Conservation (phyloP, 805 yeast genomes). For the Saccharomycodes ludwigii region DNA sequence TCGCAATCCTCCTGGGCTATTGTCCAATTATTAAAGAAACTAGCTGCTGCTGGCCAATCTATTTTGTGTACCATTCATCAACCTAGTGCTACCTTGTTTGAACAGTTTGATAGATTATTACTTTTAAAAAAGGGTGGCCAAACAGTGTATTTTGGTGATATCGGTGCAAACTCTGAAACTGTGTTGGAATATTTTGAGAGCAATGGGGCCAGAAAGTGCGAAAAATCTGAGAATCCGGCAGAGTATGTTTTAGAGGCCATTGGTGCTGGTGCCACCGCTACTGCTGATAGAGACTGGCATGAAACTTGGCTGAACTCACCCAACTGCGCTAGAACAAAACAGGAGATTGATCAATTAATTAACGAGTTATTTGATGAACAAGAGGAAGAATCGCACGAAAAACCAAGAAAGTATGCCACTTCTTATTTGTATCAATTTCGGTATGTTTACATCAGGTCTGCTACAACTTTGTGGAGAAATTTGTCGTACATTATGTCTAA, state of each 20-base stretch:
- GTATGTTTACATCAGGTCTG: constrained; percentile 29
- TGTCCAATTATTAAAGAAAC: constrained; percentile 30
- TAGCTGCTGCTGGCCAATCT: constrained; percentile 38
- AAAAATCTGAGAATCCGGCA: constrained; percentile 28
- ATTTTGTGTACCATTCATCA: constrained; percentile 46
- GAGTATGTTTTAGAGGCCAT: constrained; percentile 34
- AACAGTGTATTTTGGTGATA: constrained; percentile 27
- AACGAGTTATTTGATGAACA: constrained; percentile 12
- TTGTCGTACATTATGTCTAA: constrained; percentile 53
- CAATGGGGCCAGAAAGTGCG: constrained; percentile 54
- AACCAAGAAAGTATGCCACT: constrained; percentile 18
- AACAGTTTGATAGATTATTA: constrained; percentile 34
- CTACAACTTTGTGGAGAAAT: constrained; percentile 41
- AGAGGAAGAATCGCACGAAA: constrained; percentile 7
- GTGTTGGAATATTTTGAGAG: constrained; percentile 50
- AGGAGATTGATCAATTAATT: constrained; percentile 21
- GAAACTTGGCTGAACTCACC: constrained; percentile 42
- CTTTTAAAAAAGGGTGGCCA: constrained; percentile 39
- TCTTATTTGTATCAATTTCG: constrained; percentile 33
- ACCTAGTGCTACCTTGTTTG: constrained; percentile 38
- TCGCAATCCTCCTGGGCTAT: constrained; percentile 42
- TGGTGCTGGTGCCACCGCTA: constrained; percentile 34
- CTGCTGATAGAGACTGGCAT: constrained; percentile 41
- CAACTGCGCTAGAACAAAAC: constrained; percentile 20
- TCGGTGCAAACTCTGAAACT: constrained; percentile 30